Evolutionary conservation across 2,329 filamentous ascomycete species (phyloP), one percentile per base, ranked within the genome.

Genomic region (Diaporthe ampelina): DNA sequence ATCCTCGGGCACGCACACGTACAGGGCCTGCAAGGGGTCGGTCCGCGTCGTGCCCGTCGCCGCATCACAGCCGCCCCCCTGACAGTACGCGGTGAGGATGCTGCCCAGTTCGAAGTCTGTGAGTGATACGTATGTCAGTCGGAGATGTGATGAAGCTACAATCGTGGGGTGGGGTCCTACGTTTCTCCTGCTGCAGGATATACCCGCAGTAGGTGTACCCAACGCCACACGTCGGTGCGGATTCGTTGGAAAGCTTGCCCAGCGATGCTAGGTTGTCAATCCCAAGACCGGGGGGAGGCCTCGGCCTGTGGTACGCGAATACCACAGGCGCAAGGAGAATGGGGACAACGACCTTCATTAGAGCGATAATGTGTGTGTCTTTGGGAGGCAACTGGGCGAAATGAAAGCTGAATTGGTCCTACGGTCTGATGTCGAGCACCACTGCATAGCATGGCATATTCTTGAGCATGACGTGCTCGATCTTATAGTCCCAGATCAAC

Each of bases 181-280:
- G 71, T 35, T 76, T 76, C 29, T 74, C 59, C 26, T 76, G 19
- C 54, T 76, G 71, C 24, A 76, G 63, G 32, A 76, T 76, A 15
- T 76, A 76, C 1, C 74, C 74, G 72, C 74, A 76, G 63, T 76
- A 76, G 3, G 74, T 76, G 32, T 76, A 76, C 8, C 74, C 74
- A 13, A 76, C 54, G 29, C 74, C 74, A 35, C 74, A 76, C 1
- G 32, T 57, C 11, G 74, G 37, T 2, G 52, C 61, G 10, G 72
- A 72, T 7, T 50, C 26, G 35, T 74, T 76, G 21, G 29, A 40
- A 21, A 57, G 24, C 10, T n/a, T 32, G 3, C 8, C 45, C 17
- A n/a, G 15, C 15, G 43, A 19, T 24, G 29, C 48, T 1, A 35
- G n/a, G 0, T 61, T 43, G n/a, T 15, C 17, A 50, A 48, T 3